Conservation (phyloP, 257 asterid genomes). For the Salvia hispanica region DNA sequence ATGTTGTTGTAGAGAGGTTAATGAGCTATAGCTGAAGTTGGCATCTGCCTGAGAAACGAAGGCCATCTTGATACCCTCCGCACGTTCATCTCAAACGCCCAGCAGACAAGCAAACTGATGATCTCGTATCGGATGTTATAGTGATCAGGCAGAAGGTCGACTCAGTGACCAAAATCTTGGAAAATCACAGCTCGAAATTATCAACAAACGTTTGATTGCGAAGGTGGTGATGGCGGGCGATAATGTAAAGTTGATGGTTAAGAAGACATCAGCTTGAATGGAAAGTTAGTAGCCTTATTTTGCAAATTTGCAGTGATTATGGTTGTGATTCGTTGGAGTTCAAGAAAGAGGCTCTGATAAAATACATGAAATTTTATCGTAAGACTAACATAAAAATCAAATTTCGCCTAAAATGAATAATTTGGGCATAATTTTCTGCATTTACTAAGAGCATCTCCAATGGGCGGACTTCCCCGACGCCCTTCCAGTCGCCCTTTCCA, state of each 20-base stretch:
- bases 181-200: slow-evolving; percentile 12
- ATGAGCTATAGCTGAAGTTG: slow-evolving; percentile 47
- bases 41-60: slow-evolving; percentile 38
- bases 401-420: too few relatives aligned
- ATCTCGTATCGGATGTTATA: slow-evolving; percentile 33
- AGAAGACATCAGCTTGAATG: slow-evolving; percentile 24
- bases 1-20: slow-evolving; percentile 39
- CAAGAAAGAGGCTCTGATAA: too few relatives aligned
- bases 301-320: not conserved
- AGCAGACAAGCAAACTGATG: slow-evolving; percentile 30
- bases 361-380: too few relatives aligned
- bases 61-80: slow-evolving; percentile 41
- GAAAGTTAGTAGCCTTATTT: not conserved
- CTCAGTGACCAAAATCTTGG: slow-evolving; percentile 17
- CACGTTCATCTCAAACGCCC: slow-evolving; percentile 43
- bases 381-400: too few relatives aligned
- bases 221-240: slow-evolving; percentile 25
- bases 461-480: too few relatives aligned
- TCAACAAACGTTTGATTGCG: slow-evolving; percentile 35
- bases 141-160: slow-evolving; percentile 26
- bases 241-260: slow-evolving; percentile 35
- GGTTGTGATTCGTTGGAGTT: not conserved
- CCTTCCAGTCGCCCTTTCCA: too few relatives aligned
- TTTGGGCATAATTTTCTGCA: too few relatives aligned
- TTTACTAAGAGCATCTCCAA: too few relatives aligned